Evolutionary conservation across 768 basidiomycete species (phyloP).

Genomic region (Goffeauzyma gilvescens): DNA sequence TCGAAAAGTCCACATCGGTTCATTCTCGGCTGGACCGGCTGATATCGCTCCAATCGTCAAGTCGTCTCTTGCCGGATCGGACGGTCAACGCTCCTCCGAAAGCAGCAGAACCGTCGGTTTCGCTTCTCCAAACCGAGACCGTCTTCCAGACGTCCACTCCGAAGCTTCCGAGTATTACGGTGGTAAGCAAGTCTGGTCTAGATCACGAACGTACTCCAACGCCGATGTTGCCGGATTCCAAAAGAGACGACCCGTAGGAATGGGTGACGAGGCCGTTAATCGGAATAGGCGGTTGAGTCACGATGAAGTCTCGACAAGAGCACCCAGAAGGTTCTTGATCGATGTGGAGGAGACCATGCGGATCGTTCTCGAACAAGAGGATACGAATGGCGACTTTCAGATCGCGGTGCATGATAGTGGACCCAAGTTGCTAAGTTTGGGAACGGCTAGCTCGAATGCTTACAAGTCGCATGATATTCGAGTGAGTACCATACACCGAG

Average conservation of each 20-base stretch:
- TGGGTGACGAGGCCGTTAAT: slow-evolving; percentile 57
- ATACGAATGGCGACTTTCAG: slow-evolving; percentile 81
- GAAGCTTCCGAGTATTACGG: slow-evolving; percentile 73
- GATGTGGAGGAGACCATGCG: slow-evolving; percentile 97
- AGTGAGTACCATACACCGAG: no score
- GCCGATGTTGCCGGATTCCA: slow-evolving; percentile 54
- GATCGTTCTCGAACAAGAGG: slow-evolving; percentile 88
- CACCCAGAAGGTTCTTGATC: slow-evolving; percentile 75
- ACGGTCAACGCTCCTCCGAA: no score
- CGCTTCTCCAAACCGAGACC: no score
- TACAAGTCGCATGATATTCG: slow-evolving; percentile 95
- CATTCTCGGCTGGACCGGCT: no score
- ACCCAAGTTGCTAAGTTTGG: slow-evolving; percentile 85
- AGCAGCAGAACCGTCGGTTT: no score
- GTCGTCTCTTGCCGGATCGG: no score
- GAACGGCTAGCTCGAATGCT: slow-evolving; percentile 91
- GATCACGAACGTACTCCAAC: slow-evolving; percentile 71
- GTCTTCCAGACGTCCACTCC: slow-evolving; percentile 38
- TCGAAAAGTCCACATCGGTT: no score
- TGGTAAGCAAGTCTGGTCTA: slow-evolving; percentile 54
- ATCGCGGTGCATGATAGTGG: slow-evolving; percentile 92
- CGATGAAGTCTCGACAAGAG: slow-evolving; percentile 64
- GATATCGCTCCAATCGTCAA: no score
- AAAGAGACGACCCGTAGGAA: slow-evolving; percentile 50
- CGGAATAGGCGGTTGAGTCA: slow-evolving; percentile 70